Evolutionary conservation across 2,329 filamentous ascomycete species (phyloP).

Genomic region (Aspergillus tanneri): DNA sequence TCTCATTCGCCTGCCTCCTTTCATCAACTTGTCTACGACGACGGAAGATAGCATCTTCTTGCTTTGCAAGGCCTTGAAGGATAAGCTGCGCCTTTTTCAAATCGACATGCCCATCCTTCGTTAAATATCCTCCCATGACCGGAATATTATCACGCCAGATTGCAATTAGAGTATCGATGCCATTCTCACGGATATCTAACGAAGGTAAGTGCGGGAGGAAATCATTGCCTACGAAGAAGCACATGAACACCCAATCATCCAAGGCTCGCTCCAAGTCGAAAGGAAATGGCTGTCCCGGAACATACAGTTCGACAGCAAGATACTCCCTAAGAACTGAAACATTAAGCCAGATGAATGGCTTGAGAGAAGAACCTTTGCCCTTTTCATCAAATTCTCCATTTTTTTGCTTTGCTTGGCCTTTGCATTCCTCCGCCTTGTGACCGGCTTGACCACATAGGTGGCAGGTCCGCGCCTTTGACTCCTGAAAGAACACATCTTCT

Average conservation of each 20-base stretch:
- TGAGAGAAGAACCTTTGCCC: constrained; percentile 65
- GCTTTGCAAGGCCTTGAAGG: constrained; percentile 80
- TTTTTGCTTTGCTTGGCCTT: constrained; percentile 74
- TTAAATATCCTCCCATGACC: constrained; percentile 91
- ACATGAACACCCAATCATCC: constrained; percentile 99
- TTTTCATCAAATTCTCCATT: constrained; percentile 80
- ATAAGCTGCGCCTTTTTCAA: constrained; percentile 84
- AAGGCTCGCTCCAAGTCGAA: constrained; percentile 93
- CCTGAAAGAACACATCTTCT: constrained; percentile 94
- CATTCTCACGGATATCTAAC: constrained; percentile 93
- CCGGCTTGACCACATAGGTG: constrained; percentile 88
- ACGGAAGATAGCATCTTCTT: constrained; percentile 91
- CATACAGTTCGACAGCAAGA: constrained; percentile 80
- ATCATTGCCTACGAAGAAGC: constrained; percentile 98
- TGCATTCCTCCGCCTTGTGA: constrained; percentile 83
- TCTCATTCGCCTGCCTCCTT: constrained; percentile 73
- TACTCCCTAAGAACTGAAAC: constrained; percentile 91
- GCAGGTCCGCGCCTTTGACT: constrained; percentile 78
- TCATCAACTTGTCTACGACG: constrained; percentile 84
- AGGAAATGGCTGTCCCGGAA: constrained; percentile 77
- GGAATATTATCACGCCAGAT: constrained; percentile 95
- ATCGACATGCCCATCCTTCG: constrained; percentile 90
- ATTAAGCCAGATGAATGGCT: constrained; percentile 98
- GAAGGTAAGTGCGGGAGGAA: constrained; percentile 97
- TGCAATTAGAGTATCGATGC: constrained; percentile 92